Base-by-base conservation (phyloP, 331 rosid genomes). In the Saraca asoca region DNA sequence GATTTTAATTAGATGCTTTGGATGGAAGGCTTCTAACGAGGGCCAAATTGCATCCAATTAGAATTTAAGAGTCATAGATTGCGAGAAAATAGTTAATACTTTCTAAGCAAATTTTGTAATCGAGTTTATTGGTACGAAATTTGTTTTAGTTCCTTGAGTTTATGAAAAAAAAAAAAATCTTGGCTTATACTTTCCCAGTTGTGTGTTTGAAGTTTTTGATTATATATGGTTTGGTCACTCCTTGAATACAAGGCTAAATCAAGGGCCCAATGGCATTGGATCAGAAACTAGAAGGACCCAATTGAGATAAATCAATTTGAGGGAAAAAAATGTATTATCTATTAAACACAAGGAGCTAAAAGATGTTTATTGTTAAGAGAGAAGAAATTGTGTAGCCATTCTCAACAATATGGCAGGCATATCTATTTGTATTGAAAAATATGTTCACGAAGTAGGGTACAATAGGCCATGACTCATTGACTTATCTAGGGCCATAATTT, bases 1-100 rank as follows among this genome's bases (percentile, higher is more conserved):
- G 20, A 48, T 55, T 63, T 17, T 35, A 33, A 19, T 58, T 33
- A 20, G 70, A 18, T 34, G 49, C 56, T 62, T 68, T 31, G 34
- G 58, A 72, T 18, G 16, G 8, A 41, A 18, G 18, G 12, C 6
- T 18, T 11, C 51, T 11, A 10, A 19, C 8, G 5, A n/a, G 17
- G 18, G 9, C 12, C 12, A 9, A 1, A 42, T 10, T 42, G 46
- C 46, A 11, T 38, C 35, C 50, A 39, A 57, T 58, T 37, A 37
- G 43, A 38, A 17, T 16, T 18, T 39, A 41, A 20, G 55, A 15
- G 34, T 60, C 18, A 41, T 43, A 37, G 5, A 15, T 29, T 61
- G 56, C 34, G 41, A 16, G 9, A 52, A 46, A 33, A 2, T 19
- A 50, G 6, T 44, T 57, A 52, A 17, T 43, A 58, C 65, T 41